Evolutionary conservation across 2,329 filamentous ascomycete genomes (phyloP), one percentile per base, ranked within the genome.

Genomic region (Coleophoma cylindrospora): DNA sequence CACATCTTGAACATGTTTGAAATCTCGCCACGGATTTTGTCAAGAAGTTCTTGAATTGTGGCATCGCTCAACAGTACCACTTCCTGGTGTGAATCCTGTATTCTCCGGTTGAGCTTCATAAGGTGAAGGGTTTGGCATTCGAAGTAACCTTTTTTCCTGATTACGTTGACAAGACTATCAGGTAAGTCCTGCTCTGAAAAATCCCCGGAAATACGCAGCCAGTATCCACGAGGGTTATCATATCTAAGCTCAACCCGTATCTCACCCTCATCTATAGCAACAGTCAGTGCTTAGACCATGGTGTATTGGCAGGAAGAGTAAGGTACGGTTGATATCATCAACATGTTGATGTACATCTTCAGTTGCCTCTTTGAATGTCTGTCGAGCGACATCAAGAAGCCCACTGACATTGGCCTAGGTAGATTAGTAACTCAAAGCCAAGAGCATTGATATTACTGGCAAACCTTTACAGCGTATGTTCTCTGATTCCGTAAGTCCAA

Each of bases 41-140:
- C 74, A 14, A 95, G 80, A 2, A 99, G 74, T 11, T 80, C 70
- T 54, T 89, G 81, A 11, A 96, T 77, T 2, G 87, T 82, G 43
- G 80, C 77, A 64, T 96, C 90, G 61, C 89, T 95, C 70, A 92
- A 84, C 54, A 86, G 77, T 3, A 96, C 77, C 2, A 95, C 86
- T 67, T 96, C 91, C 43, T 89, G 84, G 51, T 92, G 87, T 0
- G 90, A 87, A 54, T 95, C 86, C 0, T 81, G 80, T 38, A 96
- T 87, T 61, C 86, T 81, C 51, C 82, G 75, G 58, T 86, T 97
- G 37, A 89, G 73, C 63, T 96, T 94, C 55, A 96, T 77, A 11
- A 99, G 75, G 49, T 86, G 79, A 10, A 97, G 66, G 0, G 94
- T 97, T 60, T 95, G 89, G 58, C 91, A 97, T 65, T 97, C 90